Base-by-base conservation (phyloP, 345 rosid genomes). In the Turnera subulata region DNA sequence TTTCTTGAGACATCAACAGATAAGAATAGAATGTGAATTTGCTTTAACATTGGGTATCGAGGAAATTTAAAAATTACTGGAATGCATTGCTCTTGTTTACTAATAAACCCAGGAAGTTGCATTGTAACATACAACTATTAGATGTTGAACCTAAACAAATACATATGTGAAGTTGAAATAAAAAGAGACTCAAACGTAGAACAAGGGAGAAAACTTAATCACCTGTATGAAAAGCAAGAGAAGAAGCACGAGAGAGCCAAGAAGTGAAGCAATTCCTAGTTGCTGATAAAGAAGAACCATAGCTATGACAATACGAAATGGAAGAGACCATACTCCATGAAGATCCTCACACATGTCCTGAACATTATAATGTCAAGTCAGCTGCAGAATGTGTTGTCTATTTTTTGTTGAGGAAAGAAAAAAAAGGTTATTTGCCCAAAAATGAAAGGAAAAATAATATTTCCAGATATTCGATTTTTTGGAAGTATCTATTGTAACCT, bases 221-320 rank as follows among this genome's bases (percentile, higher is more conserved):
- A 48, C 74, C 65, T 70, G 74, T 42, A 49, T 9, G 3, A 69
- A 69, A 15, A 70, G 64, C 74, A 59, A 32, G 32, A 70, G 62
- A 47, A 59, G 35, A 38, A 70, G 65, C 18, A 70, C 5, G 20
- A 64, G 21, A 2, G 66, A 63, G 18, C 65, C 65, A 47, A 64
- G 49, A 64, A 70, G 69, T 46, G 74, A 64, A 33, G 74, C 60
- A 59, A 54, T 65, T 58, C 74, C 74, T 17, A 70, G 20, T 53
- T 64, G 74, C 18, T 70, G 74, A 48, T 64, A 70, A 46, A 70
- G 69, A 17, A 70, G 74, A 54, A 64, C 61, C 74, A 70, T 70
- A 20, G 69, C 32, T 13, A 70, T 26, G 6, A 59, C 64, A 65
- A 70, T 70, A 29, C 69, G 61, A 59, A 70, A 70, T 54, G 74